Conservation (phyloP, 306 rosid species). For the Abrus precatorius region DNA sequence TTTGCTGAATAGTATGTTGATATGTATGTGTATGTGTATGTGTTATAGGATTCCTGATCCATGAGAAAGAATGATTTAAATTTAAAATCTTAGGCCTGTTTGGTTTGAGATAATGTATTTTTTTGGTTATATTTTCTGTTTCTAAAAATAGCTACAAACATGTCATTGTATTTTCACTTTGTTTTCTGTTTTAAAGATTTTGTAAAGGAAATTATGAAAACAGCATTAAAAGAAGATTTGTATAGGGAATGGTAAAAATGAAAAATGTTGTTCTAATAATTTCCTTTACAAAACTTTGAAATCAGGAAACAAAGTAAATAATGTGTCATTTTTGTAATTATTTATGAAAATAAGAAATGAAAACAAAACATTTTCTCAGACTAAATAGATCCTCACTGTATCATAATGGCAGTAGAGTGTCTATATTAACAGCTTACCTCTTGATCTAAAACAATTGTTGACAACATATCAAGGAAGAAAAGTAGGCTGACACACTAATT, state of each 20-base stretch:
- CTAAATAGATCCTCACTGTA: neutral
- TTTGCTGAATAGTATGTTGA: conserved; percentile 2
- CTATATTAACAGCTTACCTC: neutral
- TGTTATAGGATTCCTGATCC: neutral
- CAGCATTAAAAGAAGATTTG: neutral
- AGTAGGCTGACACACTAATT: neutral
- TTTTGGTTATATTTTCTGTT: too few species aligned
- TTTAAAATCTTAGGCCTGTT: neutral
- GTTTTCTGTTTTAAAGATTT: too few species aligned
- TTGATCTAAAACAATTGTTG: neutral
- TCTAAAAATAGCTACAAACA: too few species aligned
- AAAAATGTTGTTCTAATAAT: neutral
- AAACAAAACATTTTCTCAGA: neutral
- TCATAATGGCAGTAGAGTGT: neutral
- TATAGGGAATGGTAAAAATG: neutral
- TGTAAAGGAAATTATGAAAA: neutral
- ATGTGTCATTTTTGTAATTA: neutral
- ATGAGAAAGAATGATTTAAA: neutral
- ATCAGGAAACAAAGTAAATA: neutral
- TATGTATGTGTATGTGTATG: neutral
- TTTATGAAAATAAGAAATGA: neutral
- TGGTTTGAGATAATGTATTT: neutral
- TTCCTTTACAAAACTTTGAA: neutral
- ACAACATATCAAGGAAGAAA: conserved; percentile 9
- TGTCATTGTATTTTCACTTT: too few species aligned